Base-by-base conservation (phyloP, 345 rosid species). In the Clarkia xantiana region DNA sequence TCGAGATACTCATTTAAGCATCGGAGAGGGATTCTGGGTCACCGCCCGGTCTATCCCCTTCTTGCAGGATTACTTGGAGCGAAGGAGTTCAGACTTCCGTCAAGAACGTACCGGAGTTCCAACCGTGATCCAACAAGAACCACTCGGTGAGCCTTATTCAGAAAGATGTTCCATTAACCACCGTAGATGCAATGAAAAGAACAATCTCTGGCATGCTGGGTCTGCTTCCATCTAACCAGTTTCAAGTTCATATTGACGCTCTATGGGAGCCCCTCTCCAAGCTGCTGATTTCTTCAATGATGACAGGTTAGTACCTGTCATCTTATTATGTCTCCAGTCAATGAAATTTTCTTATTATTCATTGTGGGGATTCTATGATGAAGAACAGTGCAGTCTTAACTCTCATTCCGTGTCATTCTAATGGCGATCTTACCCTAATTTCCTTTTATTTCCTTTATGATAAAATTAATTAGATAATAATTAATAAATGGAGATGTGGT, bases 151-250 rank as follows among this genome's bases (percentile, higher is more conserved):
- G 84, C 70, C 63, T 83, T 11, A 86, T 90, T 49, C 97, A 90
- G 47, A 86, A 78, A 60, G 96, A 90, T 52, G 94, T 90, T 45
- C 74, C 96, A 4, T 62, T 79, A 2, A 78, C 91, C 12, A 83
- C 96, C 13, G 65, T 90, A 59, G 97, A 86, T 75, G 97, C 97
- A 6, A 86, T 90, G 88, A 90, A 90, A 66, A 75, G 96, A 71
- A 90, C 96, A 36, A 90, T 90, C 44, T 90, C 94, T 0, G 94
- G 97, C 61, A 90, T 90, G 96, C 63, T 90, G 69, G 96, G 97
- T 3, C 73, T 90, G 56, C 97, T 90, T 68, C 97, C 97, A 1
- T 86, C 97, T 13, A 84, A 83, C 59, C 76, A 86, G 63, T 90
- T 90, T 79, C 91, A 77, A 65, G 89, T 90, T 52, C 73, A 62